Evolutionary conservation across 2,329 filamentous ascomycete species (phyloP).

Genomic region (Apiospora kogelbergensis): DNA sequence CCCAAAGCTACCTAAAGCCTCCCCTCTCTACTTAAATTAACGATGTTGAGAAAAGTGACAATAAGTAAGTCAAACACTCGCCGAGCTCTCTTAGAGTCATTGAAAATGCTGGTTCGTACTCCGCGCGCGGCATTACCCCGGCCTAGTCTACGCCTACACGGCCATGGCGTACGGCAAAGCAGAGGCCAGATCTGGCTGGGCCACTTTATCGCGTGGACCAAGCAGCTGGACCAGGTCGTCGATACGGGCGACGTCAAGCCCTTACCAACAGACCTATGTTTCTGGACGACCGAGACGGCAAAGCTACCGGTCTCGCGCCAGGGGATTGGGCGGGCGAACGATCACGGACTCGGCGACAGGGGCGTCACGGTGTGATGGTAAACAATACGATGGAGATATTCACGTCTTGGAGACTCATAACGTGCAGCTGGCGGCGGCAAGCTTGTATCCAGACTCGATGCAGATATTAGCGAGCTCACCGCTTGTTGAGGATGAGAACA

Average conservation of each 20-base stretch:
- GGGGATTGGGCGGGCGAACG: too few relatives aligned
- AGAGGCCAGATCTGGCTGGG: not conserved
- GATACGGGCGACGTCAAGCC: not conserved
- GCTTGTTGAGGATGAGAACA: too few relatives aligned
- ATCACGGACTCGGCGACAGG: too few relatives aligned
- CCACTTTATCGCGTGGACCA: not conserved
- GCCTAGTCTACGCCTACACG: not conserved
- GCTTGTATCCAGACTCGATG: too few relatives aligned
- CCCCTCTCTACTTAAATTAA: too few relatives aligned
- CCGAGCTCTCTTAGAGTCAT: too few relatives aligned
- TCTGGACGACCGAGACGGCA: not conserved
- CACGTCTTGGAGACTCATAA: not conserved
- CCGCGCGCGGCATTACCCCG: not conserved
- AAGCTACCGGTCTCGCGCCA: not conserved
- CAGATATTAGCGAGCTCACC: too few relatives aligned
- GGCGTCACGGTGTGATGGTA: too few relatives aligned
- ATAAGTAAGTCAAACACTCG: too few relatives aligned
- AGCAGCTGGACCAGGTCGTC: not conserved
- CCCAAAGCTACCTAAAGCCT: too few relatives aligned
- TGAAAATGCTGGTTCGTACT: constrained; percentile 1
- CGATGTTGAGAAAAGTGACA: too few relatives aligned
- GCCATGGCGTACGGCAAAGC: not conserved
- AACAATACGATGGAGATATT: not conserved
- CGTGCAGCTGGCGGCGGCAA: not conserved
- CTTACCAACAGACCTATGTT: not conserved